These are phyloP conservation scores for Schizophyllum amplum DNA, from an alignment of 1,284 basidiomycete genomes.

Conservation along the genomic window DNA sequence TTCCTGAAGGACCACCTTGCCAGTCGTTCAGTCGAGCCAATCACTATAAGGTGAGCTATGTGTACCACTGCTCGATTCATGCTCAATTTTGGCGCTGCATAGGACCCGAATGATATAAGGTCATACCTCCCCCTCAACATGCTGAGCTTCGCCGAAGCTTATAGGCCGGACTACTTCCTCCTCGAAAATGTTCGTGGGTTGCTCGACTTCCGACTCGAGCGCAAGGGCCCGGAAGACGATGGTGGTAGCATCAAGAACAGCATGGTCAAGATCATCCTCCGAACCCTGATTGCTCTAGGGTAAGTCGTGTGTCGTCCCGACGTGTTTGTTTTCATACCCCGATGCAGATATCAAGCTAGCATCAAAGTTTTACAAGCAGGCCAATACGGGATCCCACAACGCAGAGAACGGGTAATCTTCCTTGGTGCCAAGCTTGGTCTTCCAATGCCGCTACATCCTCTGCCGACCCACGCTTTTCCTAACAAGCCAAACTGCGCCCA, in stretches of 20 bases:
- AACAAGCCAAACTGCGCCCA: not conserved
- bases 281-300: not conserved
- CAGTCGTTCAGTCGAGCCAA: conserved; percentile 11
- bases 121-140: conserved; percentile 6
- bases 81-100: no score
- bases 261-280: conserved; percentile 4
- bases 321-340: not conserved
- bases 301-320: not conserved
- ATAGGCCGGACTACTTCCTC: conserved; percentile 6
- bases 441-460: conserved; percentile 3
- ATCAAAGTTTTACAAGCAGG: not conserved
- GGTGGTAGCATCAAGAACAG: not conserved
- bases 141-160: conserved; percentile 5
- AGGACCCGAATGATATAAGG: conserved; percentile 5
- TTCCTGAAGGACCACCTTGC: conserved; percentile 8
- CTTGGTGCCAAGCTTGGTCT: conserved; percentile 1
- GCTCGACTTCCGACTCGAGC: conserved; percentile 1
- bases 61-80: not conserved
- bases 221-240: not conserved
- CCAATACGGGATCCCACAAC: conserved; percentile 1
- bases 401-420: conserved; percentile 1
- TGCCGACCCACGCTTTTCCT: conserved; percentile 7
- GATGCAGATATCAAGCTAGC: not conserved
- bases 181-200: conserved; percentile 13
- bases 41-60: not conserved